These are phyloP conservation scores for Lasiosphaeria hispida DNA, from an alignment of 495 filamentous ascomycete species.

Conservation along the genomic window DNA sequence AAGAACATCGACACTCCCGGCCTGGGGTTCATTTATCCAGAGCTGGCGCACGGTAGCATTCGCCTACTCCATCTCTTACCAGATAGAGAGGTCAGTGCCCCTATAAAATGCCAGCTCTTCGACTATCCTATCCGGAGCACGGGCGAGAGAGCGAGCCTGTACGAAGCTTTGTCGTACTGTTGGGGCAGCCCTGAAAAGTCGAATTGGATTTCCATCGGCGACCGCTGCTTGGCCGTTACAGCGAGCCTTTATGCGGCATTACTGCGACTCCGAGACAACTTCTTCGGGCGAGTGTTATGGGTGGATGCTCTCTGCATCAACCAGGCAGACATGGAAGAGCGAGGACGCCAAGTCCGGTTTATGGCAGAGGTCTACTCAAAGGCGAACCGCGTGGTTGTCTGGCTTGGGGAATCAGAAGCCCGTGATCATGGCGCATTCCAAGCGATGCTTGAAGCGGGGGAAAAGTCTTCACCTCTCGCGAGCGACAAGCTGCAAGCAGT, in stretches of 20 bases:
- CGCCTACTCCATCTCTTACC: background rate
- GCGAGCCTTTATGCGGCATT: background rate
- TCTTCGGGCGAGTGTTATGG: no score
- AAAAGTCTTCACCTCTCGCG: background rate
- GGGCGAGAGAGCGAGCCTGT: background rate
- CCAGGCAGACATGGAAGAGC: no score
- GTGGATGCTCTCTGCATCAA: no score
- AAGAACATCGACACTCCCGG: no score
- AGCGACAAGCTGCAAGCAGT: background rate
- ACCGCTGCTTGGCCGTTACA: background rate
- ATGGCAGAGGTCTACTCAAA: no score
- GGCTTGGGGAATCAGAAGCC: no score
- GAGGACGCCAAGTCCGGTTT: no score
- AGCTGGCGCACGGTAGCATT: slow-evolving; percentile 8
- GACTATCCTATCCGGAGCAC: background rate
- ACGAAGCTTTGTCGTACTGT: slow-evolving; percentile 11
- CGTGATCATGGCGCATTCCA: no score
- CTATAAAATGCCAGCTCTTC: background rate
- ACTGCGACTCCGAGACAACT: background rate
- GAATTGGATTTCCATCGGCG: background rate
- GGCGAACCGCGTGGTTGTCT: no score
- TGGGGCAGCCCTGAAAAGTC: slow-evolving; percentile 7
- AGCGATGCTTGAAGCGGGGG: background rate
- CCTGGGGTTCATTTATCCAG: no score
- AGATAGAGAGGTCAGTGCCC: background rate